These are phyloP conservation scores for Amaranthus cruentus DNA, from an alignment of 148 eudicot genomes.

Conservation along the genomic window DNA sequence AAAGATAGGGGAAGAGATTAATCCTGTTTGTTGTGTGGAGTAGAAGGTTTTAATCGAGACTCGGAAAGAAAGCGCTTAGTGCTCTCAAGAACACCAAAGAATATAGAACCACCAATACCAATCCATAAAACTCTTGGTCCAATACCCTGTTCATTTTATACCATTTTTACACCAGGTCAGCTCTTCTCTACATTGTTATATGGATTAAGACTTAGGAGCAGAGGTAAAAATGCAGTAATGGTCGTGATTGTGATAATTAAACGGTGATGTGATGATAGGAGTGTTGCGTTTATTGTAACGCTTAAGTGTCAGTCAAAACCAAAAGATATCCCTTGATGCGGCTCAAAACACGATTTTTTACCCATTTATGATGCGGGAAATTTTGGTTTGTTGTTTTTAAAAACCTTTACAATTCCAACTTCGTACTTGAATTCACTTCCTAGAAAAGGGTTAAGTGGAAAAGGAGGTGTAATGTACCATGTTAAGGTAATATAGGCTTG, in stretches of 20 bases:
- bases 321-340: too few species aligned
- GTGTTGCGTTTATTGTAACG: too few species aligned
- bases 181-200: background rate
- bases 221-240: background rate
- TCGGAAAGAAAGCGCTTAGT: constrained; percentile 53
- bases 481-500: too few species aligned
- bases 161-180: background rate
- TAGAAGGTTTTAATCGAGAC: constrained; percentile 26
- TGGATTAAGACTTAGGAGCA: background rate
- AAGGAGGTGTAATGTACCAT: too few species aligned
- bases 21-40: constrained; percentile 18
- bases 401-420: background rate
- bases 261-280: too few species aligned
- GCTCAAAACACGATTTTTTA: too few species aligned
- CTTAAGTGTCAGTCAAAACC: too few species aligned
- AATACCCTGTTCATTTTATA: constrained; percentile 43
- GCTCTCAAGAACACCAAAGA: constrained; percentile 81
- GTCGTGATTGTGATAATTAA: too few species aligned
- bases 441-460: too few species aligned
- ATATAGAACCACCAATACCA: constrained; percentile 79
- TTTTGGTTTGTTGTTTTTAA: background rate
- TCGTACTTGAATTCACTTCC: background rate
- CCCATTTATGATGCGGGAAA: background rate
- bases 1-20: constrained; percentile 2
- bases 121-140: constrained; percentile 85